These are phyloP conservation scores for Lagenidium sp. DNA, from an alignment of 352 stramenopile genomes.

Conservation along the genomic window DNA sequence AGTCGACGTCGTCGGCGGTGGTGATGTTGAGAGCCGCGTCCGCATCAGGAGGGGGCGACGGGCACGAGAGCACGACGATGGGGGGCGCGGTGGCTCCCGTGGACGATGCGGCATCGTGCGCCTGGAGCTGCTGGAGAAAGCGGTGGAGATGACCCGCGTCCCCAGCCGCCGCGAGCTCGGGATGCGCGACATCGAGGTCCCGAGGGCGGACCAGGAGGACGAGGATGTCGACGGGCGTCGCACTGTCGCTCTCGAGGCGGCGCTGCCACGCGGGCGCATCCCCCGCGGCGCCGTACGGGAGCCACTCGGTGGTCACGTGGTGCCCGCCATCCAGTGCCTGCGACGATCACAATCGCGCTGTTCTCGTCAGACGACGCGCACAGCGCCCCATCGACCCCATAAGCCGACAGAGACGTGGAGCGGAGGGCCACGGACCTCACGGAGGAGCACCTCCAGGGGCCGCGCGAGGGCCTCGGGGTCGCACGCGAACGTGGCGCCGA, in stretches of 20 bases:
- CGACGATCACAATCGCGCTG: slow-evolving; percentile 1
- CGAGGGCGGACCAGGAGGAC: slow-evolving; percentile 48
- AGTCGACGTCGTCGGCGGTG: slow-evolving; percentile 5
- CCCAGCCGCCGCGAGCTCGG: slow-evolving; percentile 22
- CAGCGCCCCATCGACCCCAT: background rate
- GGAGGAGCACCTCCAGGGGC: slow-evolving; percentile 39
- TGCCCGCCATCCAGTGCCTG: slow-evolving; percentile 17
- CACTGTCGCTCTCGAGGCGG: background rate
- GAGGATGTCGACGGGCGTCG: slow-evolving; percentile 23
- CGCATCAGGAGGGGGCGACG: slow-evolving; percentile 11
- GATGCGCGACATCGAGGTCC: slow-evolving; percentile 44
- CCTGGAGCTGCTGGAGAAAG: background rate
- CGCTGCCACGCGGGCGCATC: slow-evolving; percentile 23
- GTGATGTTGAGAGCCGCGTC: background rate
- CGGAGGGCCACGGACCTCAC: slow-evolving; percentile 20
- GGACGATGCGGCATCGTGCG: background rate
- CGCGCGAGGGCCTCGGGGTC: slow-evolving; percentile 33
- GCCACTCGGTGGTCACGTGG: slow-evolving; percentile 35
- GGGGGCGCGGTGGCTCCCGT: background rate
- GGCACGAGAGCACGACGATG: slow-evolving; percentile 14
- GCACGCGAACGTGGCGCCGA: slow-evolving; percentile 51
- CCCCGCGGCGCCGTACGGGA: slow-evolving; percentile 37
- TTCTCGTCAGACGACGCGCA: background rate
- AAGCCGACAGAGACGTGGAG: background rate
- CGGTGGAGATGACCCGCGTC: background rate